phyloP scores from a whole-genome alignment of 1,139 yeast genomes.

The Taphrina confusa region DNA sequence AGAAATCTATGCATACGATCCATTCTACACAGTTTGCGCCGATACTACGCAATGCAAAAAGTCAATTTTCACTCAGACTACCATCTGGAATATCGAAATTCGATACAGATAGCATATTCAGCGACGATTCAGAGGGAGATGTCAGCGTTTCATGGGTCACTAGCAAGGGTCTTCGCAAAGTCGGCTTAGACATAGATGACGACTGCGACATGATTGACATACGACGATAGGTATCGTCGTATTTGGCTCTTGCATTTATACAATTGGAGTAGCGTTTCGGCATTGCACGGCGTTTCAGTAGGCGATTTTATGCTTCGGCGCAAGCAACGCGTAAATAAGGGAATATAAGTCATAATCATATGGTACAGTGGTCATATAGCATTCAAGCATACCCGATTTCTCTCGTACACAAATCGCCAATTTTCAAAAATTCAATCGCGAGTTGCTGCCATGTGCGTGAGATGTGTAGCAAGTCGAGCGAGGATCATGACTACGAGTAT shows the following conservation, averaged over 20 bases:
- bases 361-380: too few species aligned
- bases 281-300: too few species aligned
- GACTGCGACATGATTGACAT: slow-evolving; percentile 10
- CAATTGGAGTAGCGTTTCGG: slow-evolving; percentile 4
- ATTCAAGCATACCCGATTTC: too few species aligned
- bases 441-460: too few species aligned
- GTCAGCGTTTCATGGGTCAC: slow-evolving; percentile 25
- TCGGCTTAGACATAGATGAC: slow-evolving; percentile 15
- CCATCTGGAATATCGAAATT: slow-evolving; percentile 5
- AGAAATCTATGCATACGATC: slow-evolving; percentile 12
- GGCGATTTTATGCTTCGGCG: too few species aligned
- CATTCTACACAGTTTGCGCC: background rate
- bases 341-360: too few species aligned
- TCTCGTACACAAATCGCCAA: too few species aligned
- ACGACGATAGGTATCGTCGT: background rate
- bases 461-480: too few species aligned
- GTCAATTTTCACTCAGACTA: background rate
- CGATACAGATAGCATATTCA: slow-evolving; percentile 20
- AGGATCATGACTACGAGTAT: too few species aligned
- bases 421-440: too few species aligned
- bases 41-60: background rate
- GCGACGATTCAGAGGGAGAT: slow-evolving; percentile 17
- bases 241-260: background rate
- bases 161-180: slow-evolving; percentile 1
- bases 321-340: too few species aligned